Evolutionary conservation across 371 early-diverging fungal species (phyloP).

Genomic region (Chytridiales sp.): DNA sequence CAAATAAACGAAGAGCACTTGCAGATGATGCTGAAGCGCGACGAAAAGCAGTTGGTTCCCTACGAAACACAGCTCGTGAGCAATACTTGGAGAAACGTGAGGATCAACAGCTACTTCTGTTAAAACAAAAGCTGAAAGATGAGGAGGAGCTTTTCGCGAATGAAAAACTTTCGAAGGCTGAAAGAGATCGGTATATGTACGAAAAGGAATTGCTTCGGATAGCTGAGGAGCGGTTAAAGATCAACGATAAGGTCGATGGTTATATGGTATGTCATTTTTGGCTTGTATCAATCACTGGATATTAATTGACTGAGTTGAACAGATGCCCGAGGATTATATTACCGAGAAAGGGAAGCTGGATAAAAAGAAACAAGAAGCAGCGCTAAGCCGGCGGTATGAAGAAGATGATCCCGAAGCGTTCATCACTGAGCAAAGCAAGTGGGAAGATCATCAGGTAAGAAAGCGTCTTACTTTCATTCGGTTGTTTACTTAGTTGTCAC

Average conservation of each 20-base stretch:
- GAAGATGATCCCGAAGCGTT: constrained; percentile 65
- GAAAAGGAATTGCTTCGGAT: constrained; percentile 79
- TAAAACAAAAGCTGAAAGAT: constrained; percentile 77
- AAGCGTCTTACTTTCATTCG: not conserved
- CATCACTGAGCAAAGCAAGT: constrained; percentile 90
- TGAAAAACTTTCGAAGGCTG: constrained; percentile 75
- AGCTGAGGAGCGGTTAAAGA: constrained; percentile 79
- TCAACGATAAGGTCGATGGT: constrained; percentile 75
- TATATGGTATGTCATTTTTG: constrained; percentile 51
- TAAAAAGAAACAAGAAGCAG: constrained; percentile 84
- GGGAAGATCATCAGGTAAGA: constrained; percentile 71
- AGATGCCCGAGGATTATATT: constrained; percentile 85
- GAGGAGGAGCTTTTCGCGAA: constrained; percentile 82
- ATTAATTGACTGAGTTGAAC: not conserved
- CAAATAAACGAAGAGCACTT: constrained; percentile 67
- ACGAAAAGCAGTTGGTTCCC: constrained; percentile 51
- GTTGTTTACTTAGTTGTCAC: not conserved
- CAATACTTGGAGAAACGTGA: constrained; percentile 89
- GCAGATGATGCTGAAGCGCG: constrained; percentile 78
- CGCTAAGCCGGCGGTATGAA: constrained; percentile 85
- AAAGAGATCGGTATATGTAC: constrained; percentile 72
- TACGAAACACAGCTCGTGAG: constrained; percentile 84
- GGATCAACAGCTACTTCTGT: constrained; percentile 72
- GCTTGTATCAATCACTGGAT: no score
- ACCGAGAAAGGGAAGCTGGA: constrained; percentile 95